Percentiles rank a stretch among this genome's conserved stretches.
These are phyloP conservation scores for Gastrolobium bilobum DNA, from an alignment of 306 rosid species.

Conservation along the genomic window DNA sequence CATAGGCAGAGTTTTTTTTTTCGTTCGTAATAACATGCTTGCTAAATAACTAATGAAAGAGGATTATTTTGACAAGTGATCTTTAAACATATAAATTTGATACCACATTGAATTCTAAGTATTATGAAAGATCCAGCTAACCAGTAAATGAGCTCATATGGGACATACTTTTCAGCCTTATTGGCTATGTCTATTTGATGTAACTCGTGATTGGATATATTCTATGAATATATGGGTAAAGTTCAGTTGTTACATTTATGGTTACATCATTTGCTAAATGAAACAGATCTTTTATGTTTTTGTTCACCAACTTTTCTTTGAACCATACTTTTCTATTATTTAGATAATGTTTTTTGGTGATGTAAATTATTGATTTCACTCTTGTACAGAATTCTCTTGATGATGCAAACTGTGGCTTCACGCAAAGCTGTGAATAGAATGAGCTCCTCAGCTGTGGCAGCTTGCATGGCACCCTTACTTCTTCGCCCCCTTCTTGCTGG, in stretches of 20 bases:
- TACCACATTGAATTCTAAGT: not conserved
- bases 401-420: constrained; percentile 89
- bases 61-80: not conserved
- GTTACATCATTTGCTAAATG: constrained; percentile 12
- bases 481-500: constrained; percentile 95
- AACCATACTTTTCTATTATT: constrained; percentile 15
- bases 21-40: not conserved
- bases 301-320: not conserved
- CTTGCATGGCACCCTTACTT: constrained; percentile 99
- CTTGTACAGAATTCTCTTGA: constrained; percentile 76
- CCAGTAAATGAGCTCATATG: constrained; percentile 22
- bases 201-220: constrained; percentile 25
- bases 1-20: not conserved
- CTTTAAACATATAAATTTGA: constrained; percentile 10
- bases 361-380: constrained; percentile 41
- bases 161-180: not conserved
- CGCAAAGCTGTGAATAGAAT: constrained; percentile 82
- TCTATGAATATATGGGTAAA: constrained; percentile 5
- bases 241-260: constrained; percentile 13
- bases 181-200: not conserved
- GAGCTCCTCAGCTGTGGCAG: constrained; percentile 98
- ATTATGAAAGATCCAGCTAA: not conserved
- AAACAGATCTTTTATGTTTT: not conserved
- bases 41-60: constrained; percentile 24
- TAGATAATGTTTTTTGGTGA: constrained; percentile 6